phyloP scores from a whole-genome alignment of 116 monocot species.

The Posidonia oceanica region DNA sequence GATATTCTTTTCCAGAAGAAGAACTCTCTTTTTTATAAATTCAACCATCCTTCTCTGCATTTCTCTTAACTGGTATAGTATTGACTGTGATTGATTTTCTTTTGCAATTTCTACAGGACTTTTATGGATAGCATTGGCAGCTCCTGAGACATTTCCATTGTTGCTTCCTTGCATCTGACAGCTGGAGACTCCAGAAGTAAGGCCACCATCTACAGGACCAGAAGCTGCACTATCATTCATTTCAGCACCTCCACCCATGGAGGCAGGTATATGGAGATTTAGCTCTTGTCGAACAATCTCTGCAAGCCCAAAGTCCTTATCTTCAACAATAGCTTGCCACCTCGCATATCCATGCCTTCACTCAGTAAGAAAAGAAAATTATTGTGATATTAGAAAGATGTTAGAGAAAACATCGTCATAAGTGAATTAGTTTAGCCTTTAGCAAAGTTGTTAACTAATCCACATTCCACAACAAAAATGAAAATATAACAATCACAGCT shows the following conservation, averaged over 20 bases:
- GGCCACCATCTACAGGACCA: conserved; percentile 29
- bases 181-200: conserved; percentile 2
- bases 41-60: conserved; percentile 80
- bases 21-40: conserved; percentile 75
- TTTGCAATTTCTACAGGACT: conserved; percentile 36
- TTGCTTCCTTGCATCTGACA: not conserved
- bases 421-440: too few relatives aligned
- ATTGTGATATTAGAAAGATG: not conserved
- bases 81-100: conserved; percentile 23
- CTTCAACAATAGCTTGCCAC: conserved; percentile 87
- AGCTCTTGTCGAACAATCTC: conserved; percentile 71
- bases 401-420: too few relatives aligned
- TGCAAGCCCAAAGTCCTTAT: conserved; percentile 65
- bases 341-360: conserved; percentile 94
- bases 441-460: too few relatives aligned
- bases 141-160: conserved; percentile 2
- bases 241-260: conserved; percentile 18
- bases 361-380: not conserved
- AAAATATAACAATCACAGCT: too few relatives aligned
- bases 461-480: too few relatives aligned
- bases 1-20: conserved; percentile 70
- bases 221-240: conserved; percentile 25
- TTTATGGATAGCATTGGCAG: conserved; percentile 17
- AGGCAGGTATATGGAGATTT: conserved; percentile 47
- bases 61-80: conserved; percentile 50